A percentile compares a stretch with the other conserved stretches of the same genome.
Conservation (phyloP, 202 grass and related monocot genomes). For the Elaeis oleifera region DNA sequence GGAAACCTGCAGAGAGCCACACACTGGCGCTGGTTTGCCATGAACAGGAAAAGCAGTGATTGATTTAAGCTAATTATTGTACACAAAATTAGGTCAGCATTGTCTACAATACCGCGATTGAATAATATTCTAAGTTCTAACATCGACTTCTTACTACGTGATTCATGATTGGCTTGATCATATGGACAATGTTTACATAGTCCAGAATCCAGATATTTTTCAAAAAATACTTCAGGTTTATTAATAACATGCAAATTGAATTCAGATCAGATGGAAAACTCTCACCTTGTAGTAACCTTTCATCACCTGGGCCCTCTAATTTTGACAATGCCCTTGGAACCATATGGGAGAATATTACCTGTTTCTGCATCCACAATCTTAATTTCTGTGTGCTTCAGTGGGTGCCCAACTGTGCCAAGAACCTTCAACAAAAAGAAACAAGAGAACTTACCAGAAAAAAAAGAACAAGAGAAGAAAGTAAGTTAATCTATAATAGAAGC, state of each 20-base stretch:
- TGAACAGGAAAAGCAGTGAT: no score
- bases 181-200: no score
- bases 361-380: conserved; percentile 68
- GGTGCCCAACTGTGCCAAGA: conserved; percentile 78
- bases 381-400: conserved; percentile 72
- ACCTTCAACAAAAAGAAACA: conserved; percentile 41
- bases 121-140: no score
- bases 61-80: no score
- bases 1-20: no score
- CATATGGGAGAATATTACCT: conserved; percentile 52
- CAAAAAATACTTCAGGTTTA: conserved; percentile 16
- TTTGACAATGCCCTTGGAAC: conserved; percentile 83
- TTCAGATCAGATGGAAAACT: not conserved
- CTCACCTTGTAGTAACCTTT: conserved; percentile 97
- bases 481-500: no score
- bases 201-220: not conserved
- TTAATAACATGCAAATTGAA: not conserved
- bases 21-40: no score
- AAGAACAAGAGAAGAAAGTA: not conserved
- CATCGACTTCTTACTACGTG: no score
- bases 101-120: no score
- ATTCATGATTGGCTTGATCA: no score
- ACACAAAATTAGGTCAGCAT: no score
- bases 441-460: not conserved
- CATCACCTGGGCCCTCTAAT: conserved; percentile 89